Percentiles rank a stretch among this genome's conserved stretches.
Conservation (phyloP, 2,329 filamentous ascomycete genomes). For the Penicillium sp. region DNA sequence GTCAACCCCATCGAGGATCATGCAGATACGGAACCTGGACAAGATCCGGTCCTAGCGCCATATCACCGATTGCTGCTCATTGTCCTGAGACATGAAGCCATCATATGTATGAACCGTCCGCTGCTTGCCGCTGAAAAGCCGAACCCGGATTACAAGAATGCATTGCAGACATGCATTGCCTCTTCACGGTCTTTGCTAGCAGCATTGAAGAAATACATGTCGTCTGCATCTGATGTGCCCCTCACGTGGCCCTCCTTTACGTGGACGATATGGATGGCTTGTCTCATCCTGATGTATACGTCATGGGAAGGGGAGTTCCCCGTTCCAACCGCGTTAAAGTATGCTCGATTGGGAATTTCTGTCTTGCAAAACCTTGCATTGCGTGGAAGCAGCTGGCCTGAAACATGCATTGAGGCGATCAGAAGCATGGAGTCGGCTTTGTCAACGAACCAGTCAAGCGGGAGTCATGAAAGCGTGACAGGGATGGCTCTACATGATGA, state of each 20-base stretch:
- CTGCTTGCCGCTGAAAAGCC: slow-evolving; percentile 48
- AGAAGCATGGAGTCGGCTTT: slow-evolving; percentile 34
- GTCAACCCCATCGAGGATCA: slow-evolving; percentile 40
- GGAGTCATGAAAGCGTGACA: not conserved
- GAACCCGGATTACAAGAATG: slow-evolving; percentile 47
- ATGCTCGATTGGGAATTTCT: slow-evolving; percentile 29
- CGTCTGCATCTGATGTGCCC: slow-evolving; percentile 20
- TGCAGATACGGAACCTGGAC: not conserved
- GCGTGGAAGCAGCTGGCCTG: slow-evolving; percentile 39
- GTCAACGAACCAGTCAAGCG: not conserved
- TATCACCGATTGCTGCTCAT: slow-evolving; percentile 46
- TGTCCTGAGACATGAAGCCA: slow-evolving; percentile 50
- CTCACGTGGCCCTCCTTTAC: slow-evolving; percentile 54
- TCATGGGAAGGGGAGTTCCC: slow-evolving; percentile 48
- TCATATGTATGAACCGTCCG: slow-evolving; percentile 53
- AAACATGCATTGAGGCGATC: slow-evolving; percentile 41
- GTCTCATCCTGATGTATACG: slow-evolving; percentile 53
- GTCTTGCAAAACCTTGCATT: slow-evolving; percentile 35
- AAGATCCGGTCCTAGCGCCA: slow-evolving; percentile 22
- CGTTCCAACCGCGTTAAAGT: slow-evolving; percentile 41
- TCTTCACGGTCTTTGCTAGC: slow-evolving; percentile 51
- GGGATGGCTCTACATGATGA: not conserved
- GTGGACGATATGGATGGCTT: slow-evolving; percentile 55
- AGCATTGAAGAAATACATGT: slow-evolving; percentile 35
- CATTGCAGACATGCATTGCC: slow-evolving; percentile 53